These are phyloP conservation scores for Apophysomyces variabilis DNA, from an alignment of 371 early-diverging fungal genomes.

Conservation along the genomic window DNA sequence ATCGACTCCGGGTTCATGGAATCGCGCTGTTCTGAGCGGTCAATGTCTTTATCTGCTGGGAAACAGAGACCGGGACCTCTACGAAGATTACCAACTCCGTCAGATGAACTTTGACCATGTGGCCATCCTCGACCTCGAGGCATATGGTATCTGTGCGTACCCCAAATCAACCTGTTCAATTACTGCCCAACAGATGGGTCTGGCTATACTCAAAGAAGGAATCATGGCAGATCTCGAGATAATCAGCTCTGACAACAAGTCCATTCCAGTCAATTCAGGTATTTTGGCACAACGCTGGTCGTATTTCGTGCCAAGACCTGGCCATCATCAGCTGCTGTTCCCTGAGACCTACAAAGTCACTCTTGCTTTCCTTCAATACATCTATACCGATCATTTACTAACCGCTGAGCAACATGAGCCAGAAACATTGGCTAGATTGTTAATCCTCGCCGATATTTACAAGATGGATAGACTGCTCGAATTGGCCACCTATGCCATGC, in stretches of 20 bases:
- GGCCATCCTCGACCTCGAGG: slow-evolving; percentile 72
- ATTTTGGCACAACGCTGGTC: slow-evolving; percentile 73
- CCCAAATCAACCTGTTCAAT: slow-evolving; percentile 58
- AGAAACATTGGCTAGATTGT: slow-evolving; percentile 65
- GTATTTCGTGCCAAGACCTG: slow-evolving; percentile 42
- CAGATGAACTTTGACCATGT: slow-evolving; percentile 80
- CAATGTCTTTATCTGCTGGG: slow-evolving; percentile 76
- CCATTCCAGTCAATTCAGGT: slow-evolving; percentile 70
- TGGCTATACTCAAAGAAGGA: slow-evolving; percentile 67
- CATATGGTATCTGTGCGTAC: slow-evolving; percentile 73
- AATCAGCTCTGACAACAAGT: slow-evolving; percentile 58
- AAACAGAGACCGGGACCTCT: slow-evolving; percentile 65
- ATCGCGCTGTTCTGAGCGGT: slow-evolving; percentile 65
- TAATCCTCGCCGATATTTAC: slow-evolving; percentile 69
- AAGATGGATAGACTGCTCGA: slow-evolving; percentile 58
- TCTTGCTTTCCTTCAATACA: slow-evolving; percentile 69
- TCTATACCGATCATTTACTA: slow-evolving; percentile 77
- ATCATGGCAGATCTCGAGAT: slow-evolving; percentile 73
- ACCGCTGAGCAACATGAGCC: slow-evolving; percentile 65
- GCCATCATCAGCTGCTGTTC: slow-evolving; percentile 38
- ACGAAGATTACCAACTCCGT: slow-evolving; percentile 78
- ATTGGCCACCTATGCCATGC: slow-evolving; percentile 68
- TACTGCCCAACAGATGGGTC: slow-evolving; percentile 68
- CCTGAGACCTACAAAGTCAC: slow-evolving; percentile 69
- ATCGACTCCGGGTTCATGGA: slow-evolving; percentile 76